Conservation (phyloP, 441 rosid genomes). For the Populus tomentosa region DNA sequence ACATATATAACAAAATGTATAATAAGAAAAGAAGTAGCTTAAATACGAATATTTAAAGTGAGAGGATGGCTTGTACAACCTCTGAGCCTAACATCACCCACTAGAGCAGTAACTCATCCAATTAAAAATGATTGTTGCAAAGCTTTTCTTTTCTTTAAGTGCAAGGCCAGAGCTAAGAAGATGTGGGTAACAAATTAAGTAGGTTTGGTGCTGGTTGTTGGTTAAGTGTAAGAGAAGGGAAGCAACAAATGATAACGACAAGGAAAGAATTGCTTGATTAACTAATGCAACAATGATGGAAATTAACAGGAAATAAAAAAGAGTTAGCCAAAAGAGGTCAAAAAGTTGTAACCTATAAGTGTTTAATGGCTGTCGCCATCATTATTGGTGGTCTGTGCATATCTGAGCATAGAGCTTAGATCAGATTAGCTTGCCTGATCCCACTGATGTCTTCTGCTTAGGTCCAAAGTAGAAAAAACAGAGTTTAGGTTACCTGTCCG, state of each 20-base stretch:
- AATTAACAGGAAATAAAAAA: constrained; percentile 4
- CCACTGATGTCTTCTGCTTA: background rate
- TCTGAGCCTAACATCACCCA: constrained; percentile 18
- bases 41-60: constrained; percentile 15
- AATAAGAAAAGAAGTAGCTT: constrained; percentile 13
- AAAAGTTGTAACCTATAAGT: constrained; percentile 4
- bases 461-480: background rate
- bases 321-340: background rate
- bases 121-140: constrained; percentile 26
- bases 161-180: constrained; percentile 41
- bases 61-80: constrained; percentile 22
- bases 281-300: constrained; percentile 17
- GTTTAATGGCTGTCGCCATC: constrained; percentile 2
- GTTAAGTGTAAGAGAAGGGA: constrained; percentile 60
- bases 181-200: constrained; percentile 26
- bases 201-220: constrained; percentile 55
- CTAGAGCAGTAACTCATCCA: constrained; percentile 15
- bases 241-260: constrained; percentile 20
- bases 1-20: constrained; percentile 6
- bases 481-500: background rate
- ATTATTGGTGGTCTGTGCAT: constrained; percentile 4
- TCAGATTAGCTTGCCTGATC: constrained; percentile 11
- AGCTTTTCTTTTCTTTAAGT: constrained; percentile 50
- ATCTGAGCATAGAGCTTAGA: background rate
- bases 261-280: constrained; percentile 23